Evolutionary conservation across 2,329 filamentous ascomycete genomes (phyloP).

Genomic region (Diaporthe sp.): DNA sequence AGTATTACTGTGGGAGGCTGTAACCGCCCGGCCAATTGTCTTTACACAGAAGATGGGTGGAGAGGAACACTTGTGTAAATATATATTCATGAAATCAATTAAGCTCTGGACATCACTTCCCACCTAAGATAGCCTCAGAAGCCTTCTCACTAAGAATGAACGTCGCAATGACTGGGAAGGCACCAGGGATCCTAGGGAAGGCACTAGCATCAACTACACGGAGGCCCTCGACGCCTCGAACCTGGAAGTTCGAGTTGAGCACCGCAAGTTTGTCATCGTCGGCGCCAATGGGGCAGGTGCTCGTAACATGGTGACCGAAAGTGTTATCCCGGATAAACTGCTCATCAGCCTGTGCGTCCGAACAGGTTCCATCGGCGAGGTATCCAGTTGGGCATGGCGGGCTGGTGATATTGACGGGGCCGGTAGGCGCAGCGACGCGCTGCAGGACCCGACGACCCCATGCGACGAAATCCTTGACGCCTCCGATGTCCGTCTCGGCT

Average conservation of each 20-base stretch:
- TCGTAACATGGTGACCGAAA: conserved; percentile 26
- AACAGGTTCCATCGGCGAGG: not conserved
- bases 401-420: conserved; percentile 12
- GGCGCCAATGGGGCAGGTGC: conserved; percentile 26
- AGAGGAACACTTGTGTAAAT: not conserved
- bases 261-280: conserved; percentile 22
- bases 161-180: conserved; percentile 15
- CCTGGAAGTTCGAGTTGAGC: conserved; percentile 19
- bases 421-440: conserved; percentile 5
- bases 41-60: not conserved
- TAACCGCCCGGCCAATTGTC: rapidly evolving
- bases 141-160: conserved; percentile 22
- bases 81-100: not conserved
- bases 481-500: conserved; percentile 60
- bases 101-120: not conserved
- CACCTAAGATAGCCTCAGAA: conserved; percentile 3
- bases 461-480: conserved; percentile 52
- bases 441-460: conserved; percentile 42
- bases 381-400: conserved; percentile 6
- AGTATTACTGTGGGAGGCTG: too few relatives aligned
- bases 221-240: conserved; percentile 54
- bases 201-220: conserved; percentile 35
- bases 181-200: conserved; percentile 28
- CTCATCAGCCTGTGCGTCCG: not conserved
- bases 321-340: conserved; percentile 19